Base-by-base conservation (phyloP, 169 alveolate genomes). In the Eimeria necatrix region DNA sequence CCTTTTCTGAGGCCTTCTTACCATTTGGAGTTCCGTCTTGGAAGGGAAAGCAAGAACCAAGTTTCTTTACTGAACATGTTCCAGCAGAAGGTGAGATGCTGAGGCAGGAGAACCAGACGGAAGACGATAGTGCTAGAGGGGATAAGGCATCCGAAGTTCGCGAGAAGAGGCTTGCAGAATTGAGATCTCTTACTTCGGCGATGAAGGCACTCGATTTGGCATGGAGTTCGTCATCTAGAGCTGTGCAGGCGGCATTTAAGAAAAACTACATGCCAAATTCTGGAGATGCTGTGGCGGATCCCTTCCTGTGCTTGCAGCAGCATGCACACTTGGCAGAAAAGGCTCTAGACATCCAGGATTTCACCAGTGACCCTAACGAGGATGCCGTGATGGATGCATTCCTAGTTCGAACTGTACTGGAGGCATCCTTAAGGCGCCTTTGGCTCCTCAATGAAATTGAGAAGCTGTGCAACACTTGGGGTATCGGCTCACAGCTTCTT, bases 401-500 rank as follows among this genome's bases (percentile, higher is more conserved):
- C 18, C 41, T 74, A 0, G 46, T 74, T 14, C 22, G 46, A 7
- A 48, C 61, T 22, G 6, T 74, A 4, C 12, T 74, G 16, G 14
- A 18, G 32, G 85, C 85, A 74, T 60, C 85, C 20, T 41, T 59
- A 46, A 18, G 61, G 61, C 85, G 85, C 61, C 41, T 48, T 74
- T 22, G 20, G 61, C 85, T 74, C 61, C 85, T 74, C 3, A 6
- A 41, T 26, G 61, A 18, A 32, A 14, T 74, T 74, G 85, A 74
- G 49, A 48, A 46, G 59, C 41, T 74, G 85, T 74, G 85, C 49
- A 60, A 74, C 20, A 18, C 9, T 4, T 16, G 61, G 46, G 85
- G 85, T 4, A 74, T 74, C 85, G 85, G 85, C 85, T 74, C 85
- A 12, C 41, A 10, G 24, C 85, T 74, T 53, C 85, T 74, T 74